These are phyloP conservation scores for Paramyrothecium roridum DNA, from an alignment of 2,329 filamentous ascomycete genomes.

Conservation along the genomic window DNA sequence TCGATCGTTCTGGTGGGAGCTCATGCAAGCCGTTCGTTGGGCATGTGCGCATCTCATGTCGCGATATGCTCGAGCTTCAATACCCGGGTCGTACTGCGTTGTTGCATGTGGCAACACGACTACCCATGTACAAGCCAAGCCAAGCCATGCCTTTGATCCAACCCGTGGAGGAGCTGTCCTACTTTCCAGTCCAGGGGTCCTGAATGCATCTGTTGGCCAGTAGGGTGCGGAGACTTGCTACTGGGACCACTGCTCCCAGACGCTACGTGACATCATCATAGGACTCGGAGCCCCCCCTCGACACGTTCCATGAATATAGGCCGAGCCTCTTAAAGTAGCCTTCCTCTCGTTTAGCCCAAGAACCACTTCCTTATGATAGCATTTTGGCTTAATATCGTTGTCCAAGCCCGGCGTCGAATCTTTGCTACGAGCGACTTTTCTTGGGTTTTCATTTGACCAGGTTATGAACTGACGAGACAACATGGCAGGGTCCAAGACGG, in stretches of 20 bases:
- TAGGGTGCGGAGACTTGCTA: background rate
- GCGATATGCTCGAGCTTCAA: too few relatives aligned
- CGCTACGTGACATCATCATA: background rate
- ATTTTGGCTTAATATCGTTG: background rate
- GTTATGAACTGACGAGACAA: conserved; percentile 10
- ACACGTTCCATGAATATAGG: background rate
- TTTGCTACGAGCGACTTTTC: background rate
- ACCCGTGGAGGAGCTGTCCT: background rate
- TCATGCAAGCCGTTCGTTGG: too few relatives aligned
- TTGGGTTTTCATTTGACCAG: background rate
- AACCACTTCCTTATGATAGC: background rate
- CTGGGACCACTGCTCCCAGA: background rate
- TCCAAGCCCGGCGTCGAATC: background rate
- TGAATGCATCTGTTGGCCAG: background rate
- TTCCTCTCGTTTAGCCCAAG: too few relatives aligned
- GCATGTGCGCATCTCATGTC: too few relatives aligned
- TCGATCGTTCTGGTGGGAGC: too few relatives aligned
- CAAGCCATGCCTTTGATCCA: background rate
- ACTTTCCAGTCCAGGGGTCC: background rate
- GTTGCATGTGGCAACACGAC: background rate
- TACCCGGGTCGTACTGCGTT: too few relatives aligned
- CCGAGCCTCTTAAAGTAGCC: too few relatives aligned
- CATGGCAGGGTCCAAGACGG: conserved; percentile 75
- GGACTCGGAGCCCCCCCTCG: background rate
- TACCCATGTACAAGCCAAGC: background rate